phyloP scores from a whole-genome alignment of 2,329 filamentous ascomycete genomes.

The Aspergillus sergii region DNA sequence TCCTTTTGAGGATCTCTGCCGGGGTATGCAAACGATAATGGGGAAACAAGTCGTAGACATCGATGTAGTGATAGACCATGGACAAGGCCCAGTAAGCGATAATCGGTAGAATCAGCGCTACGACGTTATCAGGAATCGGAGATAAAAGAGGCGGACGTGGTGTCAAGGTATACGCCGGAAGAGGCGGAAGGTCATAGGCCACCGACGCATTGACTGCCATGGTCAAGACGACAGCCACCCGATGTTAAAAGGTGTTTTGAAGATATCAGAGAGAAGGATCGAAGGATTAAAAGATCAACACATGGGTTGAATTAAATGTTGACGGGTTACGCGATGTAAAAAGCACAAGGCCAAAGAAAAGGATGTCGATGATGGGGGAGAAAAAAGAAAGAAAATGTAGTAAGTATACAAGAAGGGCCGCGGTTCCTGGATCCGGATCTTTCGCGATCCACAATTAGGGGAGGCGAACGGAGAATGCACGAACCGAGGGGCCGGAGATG shows the following conservation, averaged over 20 bases:
- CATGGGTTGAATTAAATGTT: background rate
- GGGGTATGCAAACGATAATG: constrained; percentile 95
- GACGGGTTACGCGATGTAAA: background rate
- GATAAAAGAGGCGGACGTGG: constrained; percentile 72
- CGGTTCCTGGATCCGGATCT: constrained; percentile 4
- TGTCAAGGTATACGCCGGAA: constrained; percentile 77
- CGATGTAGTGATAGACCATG: constrained; percentile 82
- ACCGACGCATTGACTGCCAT: constrained; percentile 42
- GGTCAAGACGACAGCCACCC: constrained; percentile 12
- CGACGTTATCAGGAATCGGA: constrained; percentile 77
- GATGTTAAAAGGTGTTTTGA: background rate
- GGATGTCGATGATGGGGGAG: background rate
- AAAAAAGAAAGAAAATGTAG: background rate
- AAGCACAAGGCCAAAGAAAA: background rate
- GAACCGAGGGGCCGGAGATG: constrained; percentile 1
- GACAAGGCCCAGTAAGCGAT: constrained; percentile 88
- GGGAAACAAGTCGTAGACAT: constrained; percentile 81
- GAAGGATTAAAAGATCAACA: background rate
- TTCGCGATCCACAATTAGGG: constrained; percentile 12
- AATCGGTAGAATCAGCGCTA: constrained; percentile 75
- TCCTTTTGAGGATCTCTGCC: constrained; percentile 83
- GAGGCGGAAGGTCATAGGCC: constrained; percentile 69
- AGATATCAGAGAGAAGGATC: background rate
- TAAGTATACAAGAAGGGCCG: background rate
- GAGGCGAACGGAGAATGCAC: constrained; percentile 2